Evolutionary conservation across 2,329 filamentous ascomycete genomes (phyloP), one percentile per base, ranked within the genome.

Genomic region (Penicillium sp.): DNA sequence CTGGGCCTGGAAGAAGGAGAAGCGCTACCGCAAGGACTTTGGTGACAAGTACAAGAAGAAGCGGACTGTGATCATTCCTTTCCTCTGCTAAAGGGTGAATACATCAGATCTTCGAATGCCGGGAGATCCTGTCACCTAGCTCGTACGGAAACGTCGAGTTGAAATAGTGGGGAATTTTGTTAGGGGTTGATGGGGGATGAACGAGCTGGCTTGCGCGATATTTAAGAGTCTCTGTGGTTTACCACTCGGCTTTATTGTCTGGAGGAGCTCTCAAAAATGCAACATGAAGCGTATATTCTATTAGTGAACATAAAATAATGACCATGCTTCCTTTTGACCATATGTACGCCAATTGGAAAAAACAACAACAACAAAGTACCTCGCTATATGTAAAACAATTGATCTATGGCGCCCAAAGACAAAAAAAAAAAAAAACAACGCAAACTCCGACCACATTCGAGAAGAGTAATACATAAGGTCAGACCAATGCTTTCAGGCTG

Each of bases 11-110:
- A 91, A 88, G 75, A 97, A 96, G 78, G 93, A 98, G 77, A 80
- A 75, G 61, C 81, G 87, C 41, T 93, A 96, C 65, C 81, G 93
- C 57, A 84, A 85, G 67, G 87, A 95, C 65, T 95, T 97, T 67
- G 86, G 86, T 27, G 86, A 90, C 64, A 86, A 84, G 70, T 98
- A 98, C 73, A 90, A 91, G 83, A 90, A 84, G 75, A 97, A 98
- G 87, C 80, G 80, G 59, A 91, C 77, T 61, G 81, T 80, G 45
- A 85, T 95, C 70, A 67, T 96, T 43, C 88, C 93, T 3, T 86
- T 86, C 3, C 70, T 94, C 35, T 77, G 84, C 62, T 93, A 71
- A 70, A 34, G 26, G 7, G 11, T n/a, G 21, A 11, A 23, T 11
- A 4, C 9, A 31, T 18, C 28, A n/a, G n/a, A n/a, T 31, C 10